A percentile compares a stretch with the other conserved stretches of the same genome.
phyloP scores from a whole-genome alignment of 177 flowering plant species.

The Tripterygium wilfordii region DNA sequence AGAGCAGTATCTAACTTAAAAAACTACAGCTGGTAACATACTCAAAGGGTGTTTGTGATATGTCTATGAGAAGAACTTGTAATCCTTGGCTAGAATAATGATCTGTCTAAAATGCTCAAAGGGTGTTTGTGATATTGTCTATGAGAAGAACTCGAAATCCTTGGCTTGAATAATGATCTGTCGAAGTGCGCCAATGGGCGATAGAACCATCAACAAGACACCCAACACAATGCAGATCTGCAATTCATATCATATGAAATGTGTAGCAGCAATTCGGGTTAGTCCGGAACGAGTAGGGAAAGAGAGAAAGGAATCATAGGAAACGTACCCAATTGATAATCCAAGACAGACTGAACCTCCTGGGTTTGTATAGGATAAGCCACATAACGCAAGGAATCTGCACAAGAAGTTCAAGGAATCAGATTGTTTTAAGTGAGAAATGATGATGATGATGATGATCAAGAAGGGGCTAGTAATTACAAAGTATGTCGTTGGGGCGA shows the following conservation, averaged over 20 bases:
- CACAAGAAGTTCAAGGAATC: neutral
- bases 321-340: constrained; percentile 58
- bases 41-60: neutral
- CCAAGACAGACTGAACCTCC: constrained; percentile 56
- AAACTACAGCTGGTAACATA: too few species aligned
- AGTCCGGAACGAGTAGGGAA: too few species aligned
- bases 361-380: constrained; percentile 55
- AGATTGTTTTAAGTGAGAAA: neutral
- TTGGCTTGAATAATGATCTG: constrained; percentile 16
- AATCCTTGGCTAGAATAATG: neutral
- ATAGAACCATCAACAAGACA: constrained; percentile 14
- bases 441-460: neutral
- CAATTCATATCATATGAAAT: neutral
- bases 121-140: neutral
- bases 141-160: constrained; percentile 19
- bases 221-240: constrained; percentile 28
- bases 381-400: constrained; percentile 78
- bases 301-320: too few species aligned
- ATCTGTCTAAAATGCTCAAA: too few species aligned
- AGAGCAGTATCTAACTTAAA: too few species aligned
- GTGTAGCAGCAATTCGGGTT: too few species aligned
- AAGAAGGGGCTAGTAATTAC: constrained; percentile 48
- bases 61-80: neutral
- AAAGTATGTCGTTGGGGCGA: constrained; percentile 65
- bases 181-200: constrained; percentile 28